Evolutionary conservation across 371 early-diverging fungal genomes (phyloP).

Genomic region (Mucor velutinosus): DNA sequence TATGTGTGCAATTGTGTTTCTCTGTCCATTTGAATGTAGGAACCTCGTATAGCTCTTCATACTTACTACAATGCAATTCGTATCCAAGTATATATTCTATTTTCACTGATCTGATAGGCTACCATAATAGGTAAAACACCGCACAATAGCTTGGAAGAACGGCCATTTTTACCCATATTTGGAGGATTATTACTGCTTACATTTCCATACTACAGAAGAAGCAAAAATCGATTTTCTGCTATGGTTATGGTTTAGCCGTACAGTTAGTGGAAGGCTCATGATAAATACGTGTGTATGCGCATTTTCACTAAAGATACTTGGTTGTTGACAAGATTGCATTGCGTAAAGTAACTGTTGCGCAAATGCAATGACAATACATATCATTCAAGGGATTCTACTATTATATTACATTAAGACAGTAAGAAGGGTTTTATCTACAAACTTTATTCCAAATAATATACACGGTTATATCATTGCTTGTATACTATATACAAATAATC

Average conservation of each 20-base stretch:
- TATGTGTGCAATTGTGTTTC: background rate
- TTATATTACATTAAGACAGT: background rate
- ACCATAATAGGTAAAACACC: background rate
- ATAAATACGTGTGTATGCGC: background rate
- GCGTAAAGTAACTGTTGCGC: background rate
- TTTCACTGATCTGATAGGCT: background rate
- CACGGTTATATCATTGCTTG: background rate
- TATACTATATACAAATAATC: background rate
- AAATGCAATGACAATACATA: background rate
- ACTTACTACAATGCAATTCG: background rate
- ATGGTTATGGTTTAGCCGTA: background rate
- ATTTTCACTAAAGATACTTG: background rate
- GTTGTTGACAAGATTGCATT: background rate
- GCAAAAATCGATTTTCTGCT: background rate
- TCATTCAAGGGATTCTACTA: background rate
- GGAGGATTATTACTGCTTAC: background rate
- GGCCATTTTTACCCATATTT: background rate
- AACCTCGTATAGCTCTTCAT: background rate
- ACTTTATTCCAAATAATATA: background rate
- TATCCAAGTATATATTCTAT: background rate
- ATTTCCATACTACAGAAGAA: background rate
- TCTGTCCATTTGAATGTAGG: background rate
- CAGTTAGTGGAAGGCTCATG: background rate
- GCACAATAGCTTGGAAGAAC: background rate
- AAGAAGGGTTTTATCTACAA: background rate